Percentiles rank a stretch among this genome's conserved stretches.
phyloP scores from a whole-genome alignment of 805 yeast genomes.

The Candida anglica region DNA sequence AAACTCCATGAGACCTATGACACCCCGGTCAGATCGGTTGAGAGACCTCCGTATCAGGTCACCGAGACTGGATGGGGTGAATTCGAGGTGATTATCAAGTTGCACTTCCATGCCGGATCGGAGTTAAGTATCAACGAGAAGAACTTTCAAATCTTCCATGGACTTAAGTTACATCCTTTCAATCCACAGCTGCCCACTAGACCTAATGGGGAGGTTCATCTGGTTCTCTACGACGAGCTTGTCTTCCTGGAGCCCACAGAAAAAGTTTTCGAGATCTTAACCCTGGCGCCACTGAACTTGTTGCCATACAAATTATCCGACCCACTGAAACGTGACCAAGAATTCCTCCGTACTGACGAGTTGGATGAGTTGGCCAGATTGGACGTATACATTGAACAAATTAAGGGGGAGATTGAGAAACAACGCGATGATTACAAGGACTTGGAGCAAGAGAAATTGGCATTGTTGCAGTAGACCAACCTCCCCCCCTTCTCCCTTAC shows the following conservation, averaged over 20 bases:
- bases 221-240: conserved; percentile 74
- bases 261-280: conserved; percentile 71
- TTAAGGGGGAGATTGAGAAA: conserved; percentile 36
- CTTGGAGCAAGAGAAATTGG: conserved; percentile 38
- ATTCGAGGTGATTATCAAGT: conserved; percentile 85
- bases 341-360: conserved; percentile 37
- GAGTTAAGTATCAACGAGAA: conserved; percentile 65
- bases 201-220: conserved; percentile 40
- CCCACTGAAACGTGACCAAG: conserved; percentile 37
- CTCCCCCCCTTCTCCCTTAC: too few relatives aligned
- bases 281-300: conserved; percentile 60
- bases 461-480: conserved; percentile 30
- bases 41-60: conserved; percentile 88
- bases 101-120: conserved; percentile 82
- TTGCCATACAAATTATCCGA: conserved; percentile 37
- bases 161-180: conserved; percentile 87
- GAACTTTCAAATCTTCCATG: conserved; percentile 81
- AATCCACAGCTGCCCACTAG: conserved; percentile 37
- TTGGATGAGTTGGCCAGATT: conserved; percentile 37
- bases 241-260: conserved; percentile 97
- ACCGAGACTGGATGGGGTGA: conserved; percentile 99
- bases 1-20: conserved; percentile 93
- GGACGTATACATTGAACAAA: conserved; percentile 34
- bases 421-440: conserved; percentile 37
- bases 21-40: conserved; percentile 80